A percentile compares a stretch with the other conserved stretches of the same genome.
Evolutionary conservation across 23 red algal species (phyloP).

Genomic region (Gracilaria vermiculophylla): DNA sequence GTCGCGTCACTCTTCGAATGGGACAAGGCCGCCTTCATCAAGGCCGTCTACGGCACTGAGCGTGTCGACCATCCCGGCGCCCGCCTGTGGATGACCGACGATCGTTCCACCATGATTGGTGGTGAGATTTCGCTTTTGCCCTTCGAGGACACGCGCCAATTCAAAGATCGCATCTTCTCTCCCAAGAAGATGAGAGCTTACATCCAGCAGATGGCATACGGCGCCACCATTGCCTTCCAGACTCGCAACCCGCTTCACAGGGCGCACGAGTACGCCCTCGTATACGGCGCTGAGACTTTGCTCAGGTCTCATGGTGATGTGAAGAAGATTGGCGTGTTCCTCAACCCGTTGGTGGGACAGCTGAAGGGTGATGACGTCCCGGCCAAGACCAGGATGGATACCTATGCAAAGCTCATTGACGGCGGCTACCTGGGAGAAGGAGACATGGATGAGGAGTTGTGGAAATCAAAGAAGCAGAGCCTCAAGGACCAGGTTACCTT

Average conservation of each 20-base stretch:
- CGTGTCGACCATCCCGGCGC: constrained; percentile 94
- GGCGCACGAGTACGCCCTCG: constrained; percentile 97
- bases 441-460: constrained; percentile 88
- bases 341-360: constrained; percentile 95
- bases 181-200: constrained; percentile 77
- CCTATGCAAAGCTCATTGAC: constrained; percentile 81
- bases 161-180: constrained; percentile 76
- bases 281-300: constrained; percentile 86
- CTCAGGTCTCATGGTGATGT: constrained; percentile 59
- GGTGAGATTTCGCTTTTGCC: constrained; percentile 69
- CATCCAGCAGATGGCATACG: constrained; percentile 58
- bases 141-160: constrained; percentile 68
- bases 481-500: constrained; percentile 81
- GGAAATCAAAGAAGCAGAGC: constrained; percentile 77
- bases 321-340: constrained; percentile 81
- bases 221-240: constrained; percentile 88
- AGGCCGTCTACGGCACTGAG: constrained; percentile 79
- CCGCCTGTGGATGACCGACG: constrained; percentile 82
- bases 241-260: constrained; percentile 97
- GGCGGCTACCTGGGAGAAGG: constrained; percentile 82
- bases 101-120: constrained; percentile 61
- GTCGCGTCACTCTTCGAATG: constrained; percentile 67
- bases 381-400: constrained; percentile 83
- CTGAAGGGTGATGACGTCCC: constrained; percentile 97
- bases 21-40: constrained; percentile 84